phyloP scores from a whole-genome alignment of 768 basidiomycete genomes.

The Amanita jacksonii region DNA sequence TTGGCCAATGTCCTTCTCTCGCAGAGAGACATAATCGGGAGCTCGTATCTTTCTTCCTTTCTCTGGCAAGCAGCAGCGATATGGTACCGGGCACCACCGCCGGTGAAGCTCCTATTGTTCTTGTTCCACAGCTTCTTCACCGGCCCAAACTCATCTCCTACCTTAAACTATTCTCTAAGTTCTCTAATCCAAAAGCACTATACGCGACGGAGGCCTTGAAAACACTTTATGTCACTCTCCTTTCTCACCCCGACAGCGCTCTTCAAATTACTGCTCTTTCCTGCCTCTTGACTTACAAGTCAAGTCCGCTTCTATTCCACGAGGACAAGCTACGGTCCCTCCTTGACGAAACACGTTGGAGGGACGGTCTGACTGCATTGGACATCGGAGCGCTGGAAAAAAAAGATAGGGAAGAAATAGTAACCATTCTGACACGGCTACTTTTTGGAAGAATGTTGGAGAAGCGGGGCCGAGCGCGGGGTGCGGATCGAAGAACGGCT shows the following conservation, averaged over 20 bases:
- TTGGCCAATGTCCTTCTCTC: conserved; percentile 60
- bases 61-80: conserved; percentile 15
- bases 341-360: conserved; percentile 79
- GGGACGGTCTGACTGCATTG: conserved; percentile 77
- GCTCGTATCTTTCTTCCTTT: conserved; percentile 79
- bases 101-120: conserved; percentile 29
- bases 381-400: conserved; percentile 47
- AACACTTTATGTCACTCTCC: conserved; percentile 56
- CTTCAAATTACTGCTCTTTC: conserved; percentile 69
- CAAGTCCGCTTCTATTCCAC: conserved; percentile 40
- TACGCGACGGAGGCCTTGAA: conserved; percentile 58
- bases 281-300: conserved; percentile 80
- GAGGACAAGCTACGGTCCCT: conserved; percentile 61
- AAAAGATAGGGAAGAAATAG: conserved; percentile 50
- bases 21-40: conserved; percentile 84
- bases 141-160: conserved; percentile 62
- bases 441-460: conserved; percentile 87
- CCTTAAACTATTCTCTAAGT: conserved; percentile 82
- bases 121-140: conserved; percentile 55
- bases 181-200: conserved; percentile 88
- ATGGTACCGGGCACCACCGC: conserved; percentile 22
- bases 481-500: conserved; percentile 63
- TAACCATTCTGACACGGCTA: conserved; percentile 64
- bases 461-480: conserved; percentile 55
- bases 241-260: conserved; percentile 77